A percentile compares a stretch with the other conserved stretches of the same genome.
Conservation (phyloP, 2,329 filamentous ascomycete genomes). For the Penicillium sp. region DNA sequence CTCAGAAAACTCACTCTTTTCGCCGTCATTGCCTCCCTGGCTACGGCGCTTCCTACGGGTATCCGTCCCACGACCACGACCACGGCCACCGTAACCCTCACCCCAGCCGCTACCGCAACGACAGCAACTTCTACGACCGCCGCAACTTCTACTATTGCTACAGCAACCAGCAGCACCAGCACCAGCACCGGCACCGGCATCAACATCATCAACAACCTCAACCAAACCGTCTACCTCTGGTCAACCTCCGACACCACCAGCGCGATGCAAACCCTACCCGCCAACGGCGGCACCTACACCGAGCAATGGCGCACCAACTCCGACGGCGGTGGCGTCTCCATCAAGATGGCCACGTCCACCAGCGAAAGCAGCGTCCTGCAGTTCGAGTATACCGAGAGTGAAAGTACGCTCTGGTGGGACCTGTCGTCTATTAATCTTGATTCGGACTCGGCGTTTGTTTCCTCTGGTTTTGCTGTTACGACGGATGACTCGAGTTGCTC, state of each 20-base stretch:
- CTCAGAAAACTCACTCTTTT: slow-evolving; percentile 7
- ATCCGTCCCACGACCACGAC: not conserved
- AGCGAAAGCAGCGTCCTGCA: slow-evolving; percentile 28
- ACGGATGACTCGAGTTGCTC: slow-evolving; percentile 25
- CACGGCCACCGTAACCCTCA: not conserved
- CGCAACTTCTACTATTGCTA: not conserved
- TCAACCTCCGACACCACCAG: slow-evolving; percentile 22
- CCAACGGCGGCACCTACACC: slow-evolving; percentile 21
- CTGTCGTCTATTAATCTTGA: slow-evolving; percentile 34
- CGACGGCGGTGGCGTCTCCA: slow-evolving; percentile 35
- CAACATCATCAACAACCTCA: slow-evolving; percentile 31
- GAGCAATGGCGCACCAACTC: slow-evolving; percentile 33
- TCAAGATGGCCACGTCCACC: slow-evolving; percentile 31
- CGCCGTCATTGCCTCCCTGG: not conserved
- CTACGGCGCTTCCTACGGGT: not conserved
- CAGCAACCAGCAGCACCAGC: not conserved
- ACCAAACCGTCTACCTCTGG: slow-evolving; percentile 30
- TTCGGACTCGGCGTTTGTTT: slow-evolving; percentile 22
- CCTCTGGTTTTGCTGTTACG: slow-evolving; percentile 29
- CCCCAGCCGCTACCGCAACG: not conserved
- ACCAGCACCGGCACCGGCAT: slow-evolving; percentile 14
- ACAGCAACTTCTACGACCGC: not conserved
- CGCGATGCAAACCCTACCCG: slow-evolving; percentile 24
- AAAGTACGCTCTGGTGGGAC: slow-evolving; percentile 33
- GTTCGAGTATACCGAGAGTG: slow-evolving; percentile 35